Evolutionary conservation across 306 rosid species (phyloP).

Genomic region (Lupinus albus): DNA sequence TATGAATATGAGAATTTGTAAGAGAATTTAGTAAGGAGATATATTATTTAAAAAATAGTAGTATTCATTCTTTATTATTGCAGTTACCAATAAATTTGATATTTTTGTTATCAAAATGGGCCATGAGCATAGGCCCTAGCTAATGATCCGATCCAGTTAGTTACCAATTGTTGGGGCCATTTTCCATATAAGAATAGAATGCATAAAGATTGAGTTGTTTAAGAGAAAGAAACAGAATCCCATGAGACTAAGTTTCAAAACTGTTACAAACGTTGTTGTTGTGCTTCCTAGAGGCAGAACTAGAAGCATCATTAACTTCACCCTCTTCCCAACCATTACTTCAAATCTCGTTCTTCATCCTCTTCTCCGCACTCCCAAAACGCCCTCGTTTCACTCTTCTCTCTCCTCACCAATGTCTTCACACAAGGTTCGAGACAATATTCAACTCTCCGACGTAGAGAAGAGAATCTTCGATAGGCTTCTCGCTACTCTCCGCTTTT

Average conservation of each 20-base stretch:
- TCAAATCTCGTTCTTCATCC: neutral
- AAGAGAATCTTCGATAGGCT: conserved; percentile 71
- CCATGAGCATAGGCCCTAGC: too few relatives aligned
- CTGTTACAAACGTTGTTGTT: conserved; percentile 16
- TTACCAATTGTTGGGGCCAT: too few relatives aligned
- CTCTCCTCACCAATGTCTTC: conserved; percentile 37
- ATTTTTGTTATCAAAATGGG: too few relatives aligned
- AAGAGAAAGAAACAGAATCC: neutral
- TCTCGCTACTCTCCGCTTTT: conserved; percentile 65
- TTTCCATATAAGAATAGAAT: too few relatives aligned
- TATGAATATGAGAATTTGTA: too few relatives aligned
- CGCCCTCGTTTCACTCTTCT: conserved; percentile 37
- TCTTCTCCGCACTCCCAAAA: neutral
- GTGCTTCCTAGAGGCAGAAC: conserved; percentile 28
- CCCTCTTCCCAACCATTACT: neutral
- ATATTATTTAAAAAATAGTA: too few relatives aligned
- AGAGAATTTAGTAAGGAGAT: too few relatives aligned
- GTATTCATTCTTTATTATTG: too few relatives aligned
- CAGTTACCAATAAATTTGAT: too few relatives aligned
- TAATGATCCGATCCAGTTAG: too few relatives aligned
- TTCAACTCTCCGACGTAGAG: conserved; percentile 64
- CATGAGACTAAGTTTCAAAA: conserved; percentile 50
- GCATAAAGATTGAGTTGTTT: neutral
- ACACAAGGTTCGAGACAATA: conserved; percentile 51
- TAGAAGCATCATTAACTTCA: neutral